Evolutionary conservation across 2,329 filamentous ascomycete genomes (phyloP).

Genomic region (Botryotinia convoluta): DNA sequence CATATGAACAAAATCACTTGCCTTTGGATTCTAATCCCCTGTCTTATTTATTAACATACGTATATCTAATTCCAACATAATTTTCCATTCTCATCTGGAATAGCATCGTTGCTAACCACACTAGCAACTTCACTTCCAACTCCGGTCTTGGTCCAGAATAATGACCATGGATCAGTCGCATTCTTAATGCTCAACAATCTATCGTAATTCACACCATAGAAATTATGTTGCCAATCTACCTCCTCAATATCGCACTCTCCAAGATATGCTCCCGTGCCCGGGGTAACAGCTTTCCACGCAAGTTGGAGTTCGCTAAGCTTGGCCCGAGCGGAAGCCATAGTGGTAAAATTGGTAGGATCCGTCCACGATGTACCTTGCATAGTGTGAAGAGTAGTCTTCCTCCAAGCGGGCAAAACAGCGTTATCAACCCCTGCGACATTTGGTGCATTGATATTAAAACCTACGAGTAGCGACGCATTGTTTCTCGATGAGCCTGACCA

Average conservation of each 20-base stretch:
- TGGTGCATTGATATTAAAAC: slow-evolving; percentile 14
- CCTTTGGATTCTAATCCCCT: neutral
- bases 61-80: slow-evolving; percentile 13
- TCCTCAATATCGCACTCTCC: slow-evolving; percentile 22
- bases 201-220: slow-evolving; percentile 41
- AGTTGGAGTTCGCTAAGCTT: slow-evolving; percentile 23
- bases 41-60: neutral
- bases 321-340: slow-evolving; percentile 13
- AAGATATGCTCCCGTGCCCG: slow-evolving; percentile 20
- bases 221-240: slow-evolving; percentile 30
- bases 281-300: slow-evolving; percentile 23
- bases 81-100: slow-evolving; percentile 15
- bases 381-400: slow-evolving; percentile 23
- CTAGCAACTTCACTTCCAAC: slow-evolving; percentile 41
- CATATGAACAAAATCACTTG: neutral
- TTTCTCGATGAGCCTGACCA: slow-evolving; percentile 27
- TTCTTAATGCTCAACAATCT: slow-evolving; percentile 25
- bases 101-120: slow-evolving; percentile 17
- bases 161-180: slow-evolving; percentile 22
- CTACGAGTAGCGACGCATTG: neutral
- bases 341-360: neutral
- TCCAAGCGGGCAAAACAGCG: slow-evolving; percentile 38
- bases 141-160: slow-evolving; percentile 25
- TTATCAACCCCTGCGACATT: slow-evolving; percentile 29
- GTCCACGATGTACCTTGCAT: slow-evolving; percentile 23